These are phyloP conservation scores for Dioscorea alata DNA, from an alignment of 106 monocot species.

Conservation along the genomic window DNA sequence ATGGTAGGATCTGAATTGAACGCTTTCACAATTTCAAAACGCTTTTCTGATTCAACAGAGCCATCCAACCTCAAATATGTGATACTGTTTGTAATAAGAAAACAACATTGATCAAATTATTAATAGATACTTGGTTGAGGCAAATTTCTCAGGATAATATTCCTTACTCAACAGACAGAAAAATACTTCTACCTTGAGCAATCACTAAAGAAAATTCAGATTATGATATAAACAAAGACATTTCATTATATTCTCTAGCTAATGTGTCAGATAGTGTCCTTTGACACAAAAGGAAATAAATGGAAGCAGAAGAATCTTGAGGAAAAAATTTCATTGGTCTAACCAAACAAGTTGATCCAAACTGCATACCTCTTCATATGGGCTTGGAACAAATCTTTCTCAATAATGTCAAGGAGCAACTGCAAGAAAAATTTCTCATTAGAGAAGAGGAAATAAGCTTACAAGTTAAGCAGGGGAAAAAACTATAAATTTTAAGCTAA, in stretches of 20 bases:
- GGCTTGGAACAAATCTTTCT: conserved; percentile 78
- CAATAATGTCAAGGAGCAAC: conserved; percentile 88
- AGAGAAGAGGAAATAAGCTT: background rate
- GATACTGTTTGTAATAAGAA: conserved; percentile 36
- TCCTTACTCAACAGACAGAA: no score
- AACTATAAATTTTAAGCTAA: conserved; percentile 1
- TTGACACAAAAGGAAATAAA: no score
- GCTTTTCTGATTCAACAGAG: conserved; percentile 79
- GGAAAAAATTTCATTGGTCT: background rate
- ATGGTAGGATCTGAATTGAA: conserved; percentile 99
- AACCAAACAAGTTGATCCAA: background rate
- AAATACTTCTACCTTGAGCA: no score
- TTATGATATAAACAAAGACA: no score
- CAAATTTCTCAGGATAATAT: no score
- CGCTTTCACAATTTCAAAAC: conserved; percentile 94
- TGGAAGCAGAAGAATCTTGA: no score
- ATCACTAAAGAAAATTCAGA: no score
- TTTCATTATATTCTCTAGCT: no score
- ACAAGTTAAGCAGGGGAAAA: background rate
- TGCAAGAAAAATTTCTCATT: conserved; percentile 22
- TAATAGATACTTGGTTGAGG: no score
- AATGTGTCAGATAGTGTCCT: no score
- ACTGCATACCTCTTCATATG: conserved; percentile 83
- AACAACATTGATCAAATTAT: no score
- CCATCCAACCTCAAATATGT: conserved; percentile 93